phyloP scores from a whole-genome alignment of 2,329 filamentous ascomycete genomes.

The Bretziella fagacearum region DNA sequence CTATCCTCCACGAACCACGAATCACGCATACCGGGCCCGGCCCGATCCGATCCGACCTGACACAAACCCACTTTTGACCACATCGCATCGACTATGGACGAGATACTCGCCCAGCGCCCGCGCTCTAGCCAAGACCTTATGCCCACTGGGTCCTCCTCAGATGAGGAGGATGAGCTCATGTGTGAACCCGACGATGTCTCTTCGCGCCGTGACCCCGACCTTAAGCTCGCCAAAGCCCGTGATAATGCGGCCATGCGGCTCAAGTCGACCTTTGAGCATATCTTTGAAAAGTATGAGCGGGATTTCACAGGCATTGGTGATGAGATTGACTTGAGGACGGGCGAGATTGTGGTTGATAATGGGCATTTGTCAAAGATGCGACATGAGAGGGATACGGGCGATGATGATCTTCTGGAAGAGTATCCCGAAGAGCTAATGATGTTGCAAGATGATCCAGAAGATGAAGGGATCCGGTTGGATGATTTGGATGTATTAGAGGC shows the following conservation, averaged over 20 bases:
- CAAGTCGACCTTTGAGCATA: constrained; percentile 70
- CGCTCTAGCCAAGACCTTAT: background rate
- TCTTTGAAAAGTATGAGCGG: constrained; percentile 73
- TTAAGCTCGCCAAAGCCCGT: constrained; percentile 43
- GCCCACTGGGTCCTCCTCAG: constrained; percentile 19
- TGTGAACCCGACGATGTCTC: constrained; percentile 28
- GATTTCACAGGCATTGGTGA: constrained; percentile 75
- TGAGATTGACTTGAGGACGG: constrained; percentile 72
- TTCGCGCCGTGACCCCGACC: constrained; percentile 33
- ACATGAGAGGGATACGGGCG: constrained; percentile 33
- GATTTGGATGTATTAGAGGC: constrained; percentile 17
- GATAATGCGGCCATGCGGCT: constrained; percentile 52
- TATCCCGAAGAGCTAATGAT: constrained; percentile 9
- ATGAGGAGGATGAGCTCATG: constrained; percentile 25
- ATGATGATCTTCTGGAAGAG: constrained; percentile 18
- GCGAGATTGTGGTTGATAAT: constrained; percentile 74
- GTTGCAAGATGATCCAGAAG: constrained; percentile 23
- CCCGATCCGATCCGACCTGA: too few relatives aligned
- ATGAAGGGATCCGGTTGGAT: constrained; percentile 22
- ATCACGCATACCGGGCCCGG: too few relatives aligned
- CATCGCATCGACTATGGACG: background rate
- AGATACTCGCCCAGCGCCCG: background rate
- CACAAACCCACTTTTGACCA: too few relatives aligned
- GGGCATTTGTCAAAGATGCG: constrained; percentile 57
- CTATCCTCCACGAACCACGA: too few relatives aligned